Evolutionary conservation across 495 filamentous ascomycete species (phyloP), one percentile per base, ranked within the genome.

Genomic region (Penicillium soppii): DNA sequence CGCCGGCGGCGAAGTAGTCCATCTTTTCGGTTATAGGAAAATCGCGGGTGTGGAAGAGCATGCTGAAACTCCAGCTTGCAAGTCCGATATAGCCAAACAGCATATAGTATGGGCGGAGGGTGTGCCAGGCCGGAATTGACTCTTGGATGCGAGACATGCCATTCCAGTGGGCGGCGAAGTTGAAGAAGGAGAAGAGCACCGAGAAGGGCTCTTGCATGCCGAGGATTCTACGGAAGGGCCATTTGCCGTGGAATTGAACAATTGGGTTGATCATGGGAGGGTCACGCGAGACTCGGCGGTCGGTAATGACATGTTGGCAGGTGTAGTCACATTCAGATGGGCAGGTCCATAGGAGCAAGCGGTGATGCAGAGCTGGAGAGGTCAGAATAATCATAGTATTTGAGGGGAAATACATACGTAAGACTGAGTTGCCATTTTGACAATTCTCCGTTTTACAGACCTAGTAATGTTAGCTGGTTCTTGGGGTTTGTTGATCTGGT

Each of bases 171-270:
- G 90, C 94, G 22, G 83, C 76, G 53, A 92, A 82, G 73, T 98
- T 97, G 59, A 95, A 74, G 43, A 92, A 75, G 56, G 89, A 94
- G 80, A 97, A 98, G 53, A 97, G 74, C 47, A 97, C 94, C 26
- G 84, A 89, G 70, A 89, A 89, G 53, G 92, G 90, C 74, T 98
- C 94, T 73, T 98, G 94, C 73, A 96, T 85, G 59, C 94, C 94
- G 15, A 95, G 69, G 52, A 96, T 76, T 52, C 94, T 85, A 55
- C 81, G 75, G 77, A 98, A 98, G 23, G 94, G 94, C 94, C 94
- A 98, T 82, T 98, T 98, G n/a, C 95, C 94, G 75, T 98, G 92
- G 77, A 89, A 98, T 74, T 98, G 94, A 32, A 92, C 84, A 22
- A 96, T 66, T 3, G 88, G 81, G 23, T 80, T 74, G 33, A 80